A percentile compares a stretch with the other conserved stretches of the same genome.
Evolutionary conservation across 2,329 filamentous ascomycete species (phyloP).

Genomic region (Aspergillus oerlinghausenensis): DNA sequence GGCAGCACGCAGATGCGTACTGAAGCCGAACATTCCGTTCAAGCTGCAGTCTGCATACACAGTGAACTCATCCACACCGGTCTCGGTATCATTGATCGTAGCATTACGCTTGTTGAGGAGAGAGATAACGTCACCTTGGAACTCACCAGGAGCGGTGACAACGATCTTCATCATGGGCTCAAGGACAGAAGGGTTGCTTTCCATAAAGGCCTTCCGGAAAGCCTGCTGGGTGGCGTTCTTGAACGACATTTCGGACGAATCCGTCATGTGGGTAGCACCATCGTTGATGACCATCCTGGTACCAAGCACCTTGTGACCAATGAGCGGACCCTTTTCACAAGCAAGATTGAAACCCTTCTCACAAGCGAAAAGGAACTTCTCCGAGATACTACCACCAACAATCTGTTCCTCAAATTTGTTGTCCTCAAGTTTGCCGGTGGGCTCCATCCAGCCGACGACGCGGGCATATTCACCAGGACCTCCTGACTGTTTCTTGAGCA

Average conservation of each 20-base stretch:
- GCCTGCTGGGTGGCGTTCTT: conserved; percentile 91
- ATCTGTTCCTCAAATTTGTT: conserved; percentile 87
- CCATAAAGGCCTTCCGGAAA: conserved; percentile 87
- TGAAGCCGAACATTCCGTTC: conserved; percentile 98
- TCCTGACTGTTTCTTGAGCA: conserved; percentile 91
- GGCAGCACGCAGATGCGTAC: conserved; percentile 79
- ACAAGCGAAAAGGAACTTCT: conserved; percentile 93
- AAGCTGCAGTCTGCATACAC: conserved; percentile 86
- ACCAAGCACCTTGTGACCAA: conserved; percentile 90
- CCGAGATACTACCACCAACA: conserved; percentile 82
- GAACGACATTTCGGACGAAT: conserved; percentile 96
- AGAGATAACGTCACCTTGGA: conserved; percentile 93
- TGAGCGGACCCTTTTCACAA: conserved; percentile 80
- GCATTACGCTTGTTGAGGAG: conserved; percentile 96
- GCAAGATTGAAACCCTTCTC: conserved; percentile 87
- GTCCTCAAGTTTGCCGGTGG: conserved; percentile 64
- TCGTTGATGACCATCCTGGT: conserved; percentile 90
- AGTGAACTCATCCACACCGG: conserved; percentile 89
- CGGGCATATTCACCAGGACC: conserved; percentile 94
- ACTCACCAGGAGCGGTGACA: conserved; percentile 92
- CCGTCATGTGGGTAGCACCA: conserved; percentile 93
- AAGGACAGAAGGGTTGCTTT: conserved; percentile 75
- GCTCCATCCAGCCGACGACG: conserved; percentile 88
- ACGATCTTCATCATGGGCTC: conserved; percentile 98
- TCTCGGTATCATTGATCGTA: conserved; percentile 91